phyloP scores from a whole-genome alignment of 2,329 filamentous ascomycete genomes.

The Fonsecaea pedrosoi region DNA sequence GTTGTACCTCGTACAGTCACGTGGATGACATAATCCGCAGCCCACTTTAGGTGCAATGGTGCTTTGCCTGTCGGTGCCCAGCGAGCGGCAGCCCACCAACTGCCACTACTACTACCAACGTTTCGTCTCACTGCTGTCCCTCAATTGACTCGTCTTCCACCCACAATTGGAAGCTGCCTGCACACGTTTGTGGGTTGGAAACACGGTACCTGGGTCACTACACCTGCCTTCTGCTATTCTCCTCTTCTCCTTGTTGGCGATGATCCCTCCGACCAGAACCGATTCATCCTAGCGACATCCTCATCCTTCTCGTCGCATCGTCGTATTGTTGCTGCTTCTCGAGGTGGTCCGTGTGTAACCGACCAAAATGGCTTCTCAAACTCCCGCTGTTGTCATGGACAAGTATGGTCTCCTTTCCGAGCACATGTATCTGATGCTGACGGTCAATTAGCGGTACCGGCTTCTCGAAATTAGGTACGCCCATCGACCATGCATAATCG shows the following conservation, averaged over 20 bases:
- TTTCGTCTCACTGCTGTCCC: conserved; percentile 20
- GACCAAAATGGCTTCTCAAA: conserved; percentile 86
- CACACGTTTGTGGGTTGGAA: conserved; percentile 3
- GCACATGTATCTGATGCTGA: conserved; percentile 46
- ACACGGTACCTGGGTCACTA: background rate
- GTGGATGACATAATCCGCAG: conserved; percentile 25
- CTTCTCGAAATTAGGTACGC: conserved; percentile 95
- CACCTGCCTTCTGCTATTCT: too few relatives aligned
- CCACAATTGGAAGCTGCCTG: conserved; percentile 23
- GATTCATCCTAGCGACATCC: conserved; percentile 22
- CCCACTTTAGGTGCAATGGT: conserved; percentile 5
- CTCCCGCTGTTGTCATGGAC: conserved; percentile 99
- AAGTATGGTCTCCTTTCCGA: conserved; percentile 72
- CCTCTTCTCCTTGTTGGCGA: conserved; percentile 19
- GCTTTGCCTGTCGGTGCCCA: background rate
- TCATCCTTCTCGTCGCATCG: conserved; percentile 12
- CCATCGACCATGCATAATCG: conserved; percentile 17
- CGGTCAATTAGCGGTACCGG: conserved; percentile 82
- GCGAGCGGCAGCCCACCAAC: conserved; percentile 12
- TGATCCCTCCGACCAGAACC: conserved; percentile 21
- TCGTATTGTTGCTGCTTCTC: conserved; percentile 12
- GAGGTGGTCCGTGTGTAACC: conserved; percentile 7
- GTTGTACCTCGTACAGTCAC: background rate
- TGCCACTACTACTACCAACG: background rate
- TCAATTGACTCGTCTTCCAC: conserved; percentile 6